Base-by-base conservation (phyloP, 805 yeast genomes). In the Komagataella kurtzmanii region DNA sequence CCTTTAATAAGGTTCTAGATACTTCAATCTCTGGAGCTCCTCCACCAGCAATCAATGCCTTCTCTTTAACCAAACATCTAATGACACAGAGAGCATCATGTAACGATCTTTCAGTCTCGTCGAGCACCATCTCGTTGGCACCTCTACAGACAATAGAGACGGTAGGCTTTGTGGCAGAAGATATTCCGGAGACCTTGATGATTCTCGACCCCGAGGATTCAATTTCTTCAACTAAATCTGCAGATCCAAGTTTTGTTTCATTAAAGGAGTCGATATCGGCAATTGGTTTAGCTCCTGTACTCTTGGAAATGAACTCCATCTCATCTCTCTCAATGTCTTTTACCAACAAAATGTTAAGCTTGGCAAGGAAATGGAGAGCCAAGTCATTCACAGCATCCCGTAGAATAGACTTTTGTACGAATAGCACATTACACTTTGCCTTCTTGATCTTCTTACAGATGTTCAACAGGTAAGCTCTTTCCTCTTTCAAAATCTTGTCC, bases 401-500 rank as follows among this genome's bases (percentile, higher is more conserved):
- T 57, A 89, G 74, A 59, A 89, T 89, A n/a, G 95, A 85, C 68
- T 89, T 89, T 68, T 89, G 97, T 56, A 89, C 86, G 61, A 89
- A 73, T 58, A 89, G 67, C 53, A 89, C 97, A 59, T 90, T 90
- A 74, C 99, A 93, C 70, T 90, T 93, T 57, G 97, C 85, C 76
- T 93, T 93, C 65, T 95, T 93, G 71, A 93, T 88, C 65, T 88
- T 88, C 70, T 93, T 93, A 74, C 97, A 90, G 65, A 93, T 86
- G 67, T 91, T 91, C 65, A 93, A 77, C 63, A 93, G 72, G 65
- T 93, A 93, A 24, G 96, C 93, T 66, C 99, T 83, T 75, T 93
- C 99, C 71, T 93, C 99, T 65, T 95, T 93, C 65, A 93, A 75
- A 59, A 93, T 93, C 72, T 91, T 93, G 70, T 93, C 99, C 99